Percentiles rank a stretch among this genome's conserved stretches.
Conservation (phyloP, 495 filamentous ascomycete species). For the Xylaria telfairii region DNA sequence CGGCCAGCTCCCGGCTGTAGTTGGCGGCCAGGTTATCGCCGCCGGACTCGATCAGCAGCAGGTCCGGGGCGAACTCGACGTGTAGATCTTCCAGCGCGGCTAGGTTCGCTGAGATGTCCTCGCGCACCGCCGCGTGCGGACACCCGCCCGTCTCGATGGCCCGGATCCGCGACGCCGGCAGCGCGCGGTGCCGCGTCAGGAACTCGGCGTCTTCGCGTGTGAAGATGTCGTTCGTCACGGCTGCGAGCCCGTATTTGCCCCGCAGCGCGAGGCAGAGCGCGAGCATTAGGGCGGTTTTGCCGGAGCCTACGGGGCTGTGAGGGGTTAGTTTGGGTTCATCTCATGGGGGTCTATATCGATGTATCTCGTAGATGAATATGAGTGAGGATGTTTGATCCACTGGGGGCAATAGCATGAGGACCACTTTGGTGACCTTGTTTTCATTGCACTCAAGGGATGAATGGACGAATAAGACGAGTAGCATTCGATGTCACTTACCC, state of each 20-base stretch:
- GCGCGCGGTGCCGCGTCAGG: constrained; percentile 82
- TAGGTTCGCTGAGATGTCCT: constrained; percentile 94
- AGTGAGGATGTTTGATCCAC: background rate
- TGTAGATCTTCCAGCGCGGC: constrained; percentile 90
- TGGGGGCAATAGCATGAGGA: background rate
- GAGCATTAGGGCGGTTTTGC: constrained; percentile 96
- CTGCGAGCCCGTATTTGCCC: constrained; percentile 80
- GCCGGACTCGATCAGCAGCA: constrained; percentile 91
- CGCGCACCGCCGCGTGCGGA: constrained; percentile 95
- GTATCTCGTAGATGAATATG: constrained; percentile 7
- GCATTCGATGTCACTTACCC: constrained; percentile 65
- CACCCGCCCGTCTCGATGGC: constrained; percentile 98
- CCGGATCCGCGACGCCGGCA: constrained; percentile 80
- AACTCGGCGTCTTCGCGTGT: constrained; percentile 98
- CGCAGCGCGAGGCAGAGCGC: constrained; percentile 83
- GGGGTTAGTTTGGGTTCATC: constrained; percentile 22
- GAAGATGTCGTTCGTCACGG: constrained; percentile 99
- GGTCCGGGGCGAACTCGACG: constrained; percentile 70
- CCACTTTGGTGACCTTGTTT: too few species aligned
- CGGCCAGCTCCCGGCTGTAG: constrained; percentile 90
- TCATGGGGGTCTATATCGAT: background rate
- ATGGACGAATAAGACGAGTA: too few species aligned
- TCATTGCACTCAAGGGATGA: too few species aligned
- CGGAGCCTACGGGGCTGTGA: constrained; percentile 88
- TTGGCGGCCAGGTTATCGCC: constrained; percentile 98